Evolutionary conservation across 2,329 filamentous ascomycete genomes (phyloP).

Genomic region (Epicoccum nigrum): DNA sequence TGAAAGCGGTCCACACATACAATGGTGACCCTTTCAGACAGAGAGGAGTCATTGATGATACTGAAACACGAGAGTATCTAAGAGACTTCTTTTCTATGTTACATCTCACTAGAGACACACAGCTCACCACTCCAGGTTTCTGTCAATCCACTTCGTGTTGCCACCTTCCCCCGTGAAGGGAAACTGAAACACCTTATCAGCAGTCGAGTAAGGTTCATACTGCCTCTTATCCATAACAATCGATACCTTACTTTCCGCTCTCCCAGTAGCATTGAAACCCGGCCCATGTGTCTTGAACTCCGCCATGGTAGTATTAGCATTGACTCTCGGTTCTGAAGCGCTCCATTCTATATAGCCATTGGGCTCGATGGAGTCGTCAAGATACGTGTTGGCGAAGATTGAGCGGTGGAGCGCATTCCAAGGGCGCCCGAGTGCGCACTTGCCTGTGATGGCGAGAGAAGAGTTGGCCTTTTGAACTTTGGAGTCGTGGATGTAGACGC

Average conservation of each 20-base stretch:
- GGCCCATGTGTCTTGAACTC: slow-evolving; percentile 61
- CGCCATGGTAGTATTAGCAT: slow-evolving; percentile 59
- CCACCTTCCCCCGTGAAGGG: slow-evolving; percentile 50
- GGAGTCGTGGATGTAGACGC: slow-evolving; percentile 67
- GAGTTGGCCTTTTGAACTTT: slow-evolving; percentile 62
- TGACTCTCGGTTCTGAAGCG: slow-evolving; percentile 48
- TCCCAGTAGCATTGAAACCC: slow-evolving; percentile 59
- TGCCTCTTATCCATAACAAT: slow-evolving; percentile 52
- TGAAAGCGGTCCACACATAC: no score
- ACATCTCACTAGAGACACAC: no score
- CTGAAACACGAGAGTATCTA: no score
- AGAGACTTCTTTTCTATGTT: no score
- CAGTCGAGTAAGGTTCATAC: slow-evolving; percentile 32
- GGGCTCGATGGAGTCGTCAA: slow-evolving; percentile 61
- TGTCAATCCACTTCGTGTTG: slow-evolving; percentile 59
- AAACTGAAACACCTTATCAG: slow-evolving; percentile 40
- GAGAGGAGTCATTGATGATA: no score
- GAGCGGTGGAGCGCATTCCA: slow-evolving; percentile 66
- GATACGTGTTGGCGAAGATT: slow-evolving; percentile 61
- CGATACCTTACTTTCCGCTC: slow-evolving; percentile 52
- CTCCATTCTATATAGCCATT: slow-evolving; percentile 64
- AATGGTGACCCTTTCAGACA: no score
- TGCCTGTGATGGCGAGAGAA: slow-evolving; percentile 46
- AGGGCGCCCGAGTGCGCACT: slow-evolving; percentile 66
- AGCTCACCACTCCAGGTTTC: slow-evolving; percentile 17